These are phyloP conservation scores for Mariannaea sp. DNA, from an alignment of 2,329 filamentous ascomycete species.

Conservation along the genomic window DNA sequence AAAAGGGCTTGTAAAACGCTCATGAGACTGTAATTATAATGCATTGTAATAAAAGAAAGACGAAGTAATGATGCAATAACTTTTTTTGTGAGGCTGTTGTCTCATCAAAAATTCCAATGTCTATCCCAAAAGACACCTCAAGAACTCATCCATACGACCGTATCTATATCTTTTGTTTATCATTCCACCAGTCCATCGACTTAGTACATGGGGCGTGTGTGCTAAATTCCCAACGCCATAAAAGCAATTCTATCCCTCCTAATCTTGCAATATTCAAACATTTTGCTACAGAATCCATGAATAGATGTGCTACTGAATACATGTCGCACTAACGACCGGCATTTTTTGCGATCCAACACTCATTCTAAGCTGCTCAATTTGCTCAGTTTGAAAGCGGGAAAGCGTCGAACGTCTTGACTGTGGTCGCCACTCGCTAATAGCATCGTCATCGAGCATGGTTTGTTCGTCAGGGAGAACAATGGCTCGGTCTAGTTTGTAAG, in stretches of 20 bases:
- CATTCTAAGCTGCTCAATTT: too few species aligned
- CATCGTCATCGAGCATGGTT: conserved; percentile 21
- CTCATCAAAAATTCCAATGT: too few species aligned
- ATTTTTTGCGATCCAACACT: too few species aligned
- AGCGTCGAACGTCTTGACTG: not conserved
- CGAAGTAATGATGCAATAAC: not conserved
- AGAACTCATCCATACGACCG: too few species aligned
- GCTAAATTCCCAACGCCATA: not conserved
- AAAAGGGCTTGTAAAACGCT: not conserved
- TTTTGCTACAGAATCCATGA: not conserved
- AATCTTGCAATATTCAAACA: too few species aligned
- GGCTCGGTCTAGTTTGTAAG: conserved; percentile 43
- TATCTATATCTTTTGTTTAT: too few species aligned
- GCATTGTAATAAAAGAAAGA: not conserved
- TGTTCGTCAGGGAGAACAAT: conserved; percentile 40
- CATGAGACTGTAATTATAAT: not conserved
- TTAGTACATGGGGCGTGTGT: too few species aligned
- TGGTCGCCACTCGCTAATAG: not conserved
- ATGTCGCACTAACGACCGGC: too few species aligned
- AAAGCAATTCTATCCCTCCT: too few species aligned
- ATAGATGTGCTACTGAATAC: too few species aligned
- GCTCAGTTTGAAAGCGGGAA: not conserved
- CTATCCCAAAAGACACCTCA: too few species aligned
- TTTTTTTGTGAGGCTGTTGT: not conserved
- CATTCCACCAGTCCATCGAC: too few species aligned